Base-by-base conservation (phyloP, 345 rosid genomes). In the Citrus sinensis region DNA sequence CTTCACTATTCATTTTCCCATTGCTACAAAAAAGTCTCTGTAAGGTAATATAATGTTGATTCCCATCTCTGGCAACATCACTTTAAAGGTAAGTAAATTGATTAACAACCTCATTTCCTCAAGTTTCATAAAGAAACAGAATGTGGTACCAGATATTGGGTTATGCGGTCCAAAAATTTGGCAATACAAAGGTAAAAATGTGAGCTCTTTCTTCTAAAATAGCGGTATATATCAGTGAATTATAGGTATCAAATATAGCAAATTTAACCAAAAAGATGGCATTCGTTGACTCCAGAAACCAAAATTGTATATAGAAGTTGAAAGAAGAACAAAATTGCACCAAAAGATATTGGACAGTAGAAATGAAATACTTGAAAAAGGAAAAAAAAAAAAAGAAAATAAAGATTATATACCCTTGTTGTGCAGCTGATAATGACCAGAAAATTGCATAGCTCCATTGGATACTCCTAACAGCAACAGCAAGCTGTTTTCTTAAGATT, bases 371-470 rank as follows among this genome's bases (percentile, higher is more conserved):
- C n/a, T 40, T n/a, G 4, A 4, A 20, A 30, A n/a, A 29, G 63
- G 25, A 25, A 25, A 32, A 64, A 7, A 9, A 46, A 65, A 3
- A 20, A 30, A n/a, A 29, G 63, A 32, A 64, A 7, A 9, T 39
- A 60, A 32, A n/a, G 5, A 22, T 46, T 67, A 64, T 71, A 80
- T 85, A 95, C 98, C 92, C 94, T 71, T 83, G 86, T 81, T 92
- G 90, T 60, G 85, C 81, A 64, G 90, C 56, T 86, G 98, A 95
- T 67, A 83, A 78, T 1, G 98, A 88, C 99, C 99, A 95, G 89
- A 91, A 95, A 78, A 95, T 82, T 62, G 97, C 99, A 71, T 95
- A 93, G 88, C 92, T 95, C 99, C 98, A 95, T 67, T 91, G 92
- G 73, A 92, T 87, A 76, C 93, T 95, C 88, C 90, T 89, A 35